These are phyloP conservation scores for Parachlorella kessleri DNA, from an alignment of 139 green algal species.

Conservation along the genomic window DNA sequence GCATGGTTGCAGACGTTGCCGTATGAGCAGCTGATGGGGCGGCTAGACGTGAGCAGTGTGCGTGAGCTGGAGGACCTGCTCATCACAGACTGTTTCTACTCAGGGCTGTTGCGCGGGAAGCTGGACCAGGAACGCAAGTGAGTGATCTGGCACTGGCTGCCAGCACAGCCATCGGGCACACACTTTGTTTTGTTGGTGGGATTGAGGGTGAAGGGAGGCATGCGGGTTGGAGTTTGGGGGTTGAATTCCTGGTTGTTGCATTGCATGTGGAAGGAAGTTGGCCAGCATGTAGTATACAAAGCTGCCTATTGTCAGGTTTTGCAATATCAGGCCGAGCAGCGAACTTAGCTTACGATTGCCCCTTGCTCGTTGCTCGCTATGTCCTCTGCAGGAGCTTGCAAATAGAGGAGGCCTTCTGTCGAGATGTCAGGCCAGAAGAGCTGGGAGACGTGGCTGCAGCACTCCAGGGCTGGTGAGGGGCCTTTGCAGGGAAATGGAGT, in stretches of 20 bases:
- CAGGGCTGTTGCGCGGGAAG: conserved; percentile 67
- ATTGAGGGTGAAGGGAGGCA: too few relatives aligned
- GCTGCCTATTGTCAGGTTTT: too few relatives aligned
- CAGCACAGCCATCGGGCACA: too few relatives aligned
- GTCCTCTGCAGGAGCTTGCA: conserved; percentile 37
- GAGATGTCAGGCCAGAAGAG: conserved; percentile 64
- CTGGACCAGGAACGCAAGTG: conserved; percentile 74
- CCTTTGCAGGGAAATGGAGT: too few relatives aligned
- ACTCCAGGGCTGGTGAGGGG: conserved; percentile 53
- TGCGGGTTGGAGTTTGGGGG: too few relatives aligned
- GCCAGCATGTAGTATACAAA: too few relatives aligned
- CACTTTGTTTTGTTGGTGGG: too few relatives aligned
- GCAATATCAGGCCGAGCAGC: too few relatives aligned
- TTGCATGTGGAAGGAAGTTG: background rate
- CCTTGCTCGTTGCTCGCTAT: too few relatives aligned
- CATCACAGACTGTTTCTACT: conserved; percentile 93
- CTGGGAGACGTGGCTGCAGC: conserved; percentile 44
- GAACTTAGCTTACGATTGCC: too few relatives aligned
- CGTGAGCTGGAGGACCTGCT: conserved; percentile 91
- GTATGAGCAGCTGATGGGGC: conserved; percentile 66
- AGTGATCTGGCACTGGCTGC: conserved; percentile 1
- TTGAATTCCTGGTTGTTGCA: too few relatives aligned
- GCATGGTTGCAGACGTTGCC: conserved; percentile 59
- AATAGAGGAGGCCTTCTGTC: conserved; percentile 56
- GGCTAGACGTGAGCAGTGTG: conserved; percentile 72